Evolutionary conservation across 2,329 filamentous ascomycete genomes (phyloP).

Genomic region (Ceratocystis cubensis): DNA sequence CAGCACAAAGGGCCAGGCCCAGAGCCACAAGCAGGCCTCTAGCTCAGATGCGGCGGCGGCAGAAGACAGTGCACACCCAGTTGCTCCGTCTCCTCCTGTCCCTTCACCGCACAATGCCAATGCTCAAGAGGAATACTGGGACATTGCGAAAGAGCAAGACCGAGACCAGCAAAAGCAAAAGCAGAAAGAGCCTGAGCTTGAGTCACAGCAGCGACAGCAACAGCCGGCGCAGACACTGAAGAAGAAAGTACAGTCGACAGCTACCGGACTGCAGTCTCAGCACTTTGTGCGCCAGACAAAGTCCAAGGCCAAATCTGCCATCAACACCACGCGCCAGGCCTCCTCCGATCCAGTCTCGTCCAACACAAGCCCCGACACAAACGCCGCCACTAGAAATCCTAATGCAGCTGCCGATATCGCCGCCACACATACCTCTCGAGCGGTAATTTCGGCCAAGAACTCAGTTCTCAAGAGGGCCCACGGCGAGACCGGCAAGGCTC

Average conservation of each 20-base stretch:
- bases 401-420: conserved; percentile 25
- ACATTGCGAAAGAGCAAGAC: conserved; percentile 4
- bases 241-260: not conserved
- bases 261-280: not conserved
- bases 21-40: not conserved
- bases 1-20: not conserved
- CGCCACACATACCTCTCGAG: conserved; percentile 36
- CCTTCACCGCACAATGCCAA: not conserved
- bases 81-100: not conserved
- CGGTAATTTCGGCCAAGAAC: conserved; percentile 41
- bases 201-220: not conserved
- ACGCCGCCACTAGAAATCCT: not conserved
- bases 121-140: conserved; percentile 9
- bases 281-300: not conserved
- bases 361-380: not conserved
- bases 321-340: not conserved
- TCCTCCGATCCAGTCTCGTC: conserved; percentile 3
- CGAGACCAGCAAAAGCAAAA: not conserved
- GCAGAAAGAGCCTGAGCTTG: not conserved
- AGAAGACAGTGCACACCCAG: conserved; percentile 4
- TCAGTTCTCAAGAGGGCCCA: conserved; percentile 59
- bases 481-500: conserved; percentile 60
- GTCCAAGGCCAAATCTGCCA: conserved; percentile 1
- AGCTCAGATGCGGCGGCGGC: not conserved
- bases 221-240: not conserved